Conservation (phyloP, 352 stramenopile genomes). For the Globisporangium lucens region DNA sequence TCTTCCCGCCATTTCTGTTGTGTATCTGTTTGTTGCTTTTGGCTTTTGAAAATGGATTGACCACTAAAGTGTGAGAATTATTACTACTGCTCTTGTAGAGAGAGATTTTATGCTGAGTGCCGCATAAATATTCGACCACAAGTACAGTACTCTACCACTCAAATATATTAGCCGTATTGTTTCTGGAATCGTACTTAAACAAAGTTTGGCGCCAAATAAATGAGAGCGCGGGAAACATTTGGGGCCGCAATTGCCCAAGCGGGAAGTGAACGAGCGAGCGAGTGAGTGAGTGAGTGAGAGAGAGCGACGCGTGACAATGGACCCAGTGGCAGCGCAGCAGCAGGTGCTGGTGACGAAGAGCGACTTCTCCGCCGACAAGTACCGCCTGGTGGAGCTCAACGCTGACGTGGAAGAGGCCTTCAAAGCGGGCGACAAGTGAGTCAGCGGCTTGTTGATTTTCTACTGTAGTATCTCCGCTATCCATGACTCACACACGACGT, state of each 20-base stretch:
- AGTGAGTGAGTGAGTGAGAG: not conserved
- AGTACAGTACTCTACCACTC: not conserved
- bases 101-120: not conserved
- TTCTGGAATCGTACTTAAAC: constrained; percentile 9
- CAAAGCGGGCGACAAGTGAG: constrained; percentile 40
- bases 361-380: constrained; percentile 55
- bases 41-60: constrained; percentile 5
- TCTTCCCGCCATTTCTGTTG: constrained; percentile 6
- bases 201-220: constrained; percentile 5
- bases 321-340: not conserved
- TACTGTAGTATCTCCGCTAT: not conserved
- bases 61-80: not conserved
- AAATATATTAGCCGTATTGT: constrained; percentile 2
- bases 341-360: constrained; percentile 44
- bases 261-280: not conserved
- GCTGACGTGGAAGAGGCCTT: constrained; percentile 61
- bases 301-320: not conserved
- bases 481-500: not conserved
- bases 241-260: not conserved
- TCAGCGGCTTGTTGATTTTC: not conserved
- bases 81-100: constrained; percentile 11
- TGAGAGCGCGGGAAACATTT: not conserved
- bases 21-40: constrained; percentile 13
- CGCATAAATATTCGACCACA: not conserved
- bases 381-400: constrained; percentile 60